These are phyloP conservation scores for Talaromyces amestolkiae DNA, from an alignment of 2,329 filamentous ascomycete species.

Conservation along the genomic window DNA sequence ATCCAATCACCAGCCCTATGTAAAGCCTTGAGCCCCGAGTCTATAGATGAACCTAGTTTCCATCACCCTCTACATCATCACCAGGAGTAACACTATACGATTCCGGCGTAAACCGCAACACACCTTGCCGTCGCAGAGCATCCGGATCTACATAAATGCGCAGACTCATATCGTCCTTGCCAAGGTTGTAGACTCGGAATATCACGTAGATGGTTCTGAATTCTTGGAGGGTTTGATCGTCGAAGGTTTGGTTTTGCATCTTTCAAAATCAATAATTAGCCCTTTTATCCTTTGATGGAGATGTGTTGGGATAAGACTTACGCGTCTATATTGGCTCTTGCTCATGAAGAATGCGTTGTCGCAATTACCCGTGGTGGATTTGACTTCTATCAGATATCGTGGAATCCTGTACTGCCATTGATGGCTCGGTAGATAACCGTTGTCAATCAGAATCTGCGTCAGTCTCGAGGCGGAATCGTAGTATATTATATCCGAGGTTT, in stretches of 20 bases:
- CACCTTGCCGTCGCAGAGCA: not conserved
- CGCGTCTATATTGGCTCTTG: conserved; percentile 44
- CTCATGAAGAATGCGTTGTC: conserved; percentile 50
- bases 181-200: conserved; percentile 43
- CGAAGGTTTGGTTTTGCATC: not conserved
- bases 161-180: conserved; percentile 29
- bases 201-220: conserved; percentile 40
- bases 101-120: not conserved
- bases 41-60: not conserved
- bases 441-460: not conserved
- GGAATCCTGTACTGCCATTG: conserved; percentile 24
- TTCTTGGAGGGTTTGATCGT: not conserved
- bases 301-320: conserved; percentile 27
- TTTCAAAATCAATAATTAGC: not conserved
- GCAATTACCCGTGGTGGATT: conserved; percentile 44
- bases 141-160: conserved; percentile 44
- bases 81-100: not conserved
- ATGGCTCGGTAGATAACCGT: not conserved
- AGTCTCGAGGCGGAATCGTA: not conserved
- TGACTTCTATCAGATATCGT: conserved; percentile 53
- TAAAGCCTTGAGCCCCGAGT: not conserved
- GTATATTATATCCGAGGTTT: conserved; percentile 44
- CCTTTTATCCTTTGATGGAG: not conserved
- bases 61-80: not conserved
- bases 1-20: not conserved